Evolutionary conservation across 208 protist species (phyloP).

Genomic region (Balamuthia mandrillaris): DNA sequence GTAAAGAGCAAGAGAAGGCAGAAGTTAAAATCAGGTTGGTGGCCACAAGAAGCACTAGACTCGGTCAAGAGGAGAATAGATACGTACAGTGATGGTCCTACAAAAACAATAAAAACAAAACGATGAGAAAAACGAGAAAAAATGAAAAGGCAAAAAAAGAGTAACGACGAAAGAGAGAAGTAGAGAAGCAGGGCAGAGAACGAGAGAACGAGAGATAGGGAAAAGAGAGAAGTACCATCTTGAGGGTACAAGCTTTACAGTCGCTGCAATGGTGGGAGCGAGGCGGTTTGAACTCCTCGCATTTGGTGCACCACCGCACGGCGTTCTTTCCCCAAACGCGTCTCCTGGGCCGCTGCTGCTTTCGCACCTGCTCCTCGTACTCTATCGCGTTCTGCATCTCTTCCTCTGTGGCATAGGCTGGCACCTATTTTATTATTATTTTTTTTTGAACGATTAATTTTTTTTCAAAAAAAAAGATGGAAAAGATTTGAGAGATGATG

Average conservation of each 20-base stretch:
- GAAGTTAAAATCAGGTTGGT: too few relatives aligned
- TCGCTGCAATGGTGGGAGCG: slow-evolving; percentile 14
- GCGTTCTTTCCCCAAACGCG: not conserved
- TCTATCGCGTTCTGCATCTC: not conserved
- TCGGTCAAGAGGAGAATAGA: not conserved
- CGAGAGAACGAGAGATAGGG: not conserved
- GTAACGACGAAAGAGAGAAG: not conserved
- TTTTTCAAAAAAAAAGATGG: not conserved
- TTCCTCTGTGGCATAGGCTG: not conserved
- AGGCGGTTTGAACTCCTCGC: slow-evolving; percentile 29
- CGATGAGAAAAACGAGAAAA: not conserved
- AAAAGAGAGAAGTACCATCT: not conserved
- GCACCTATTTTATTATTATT: too few relatives aligned
- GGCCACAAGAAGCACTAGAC: too few relatives aligned
- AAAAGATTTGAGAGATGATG: not conserved
- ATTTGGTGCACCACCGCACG: slow-evolving; percentile 3
- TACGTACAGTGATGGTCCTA: slow-evolving; percentile 37
- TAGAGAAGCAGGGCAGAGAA: not conserved
- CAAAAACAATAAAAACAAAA: not conserved
- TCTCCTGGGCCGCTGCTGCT: not conserved
- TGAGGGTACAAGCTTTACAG: not conserved
- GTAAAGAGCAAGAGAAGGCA: not conserved
- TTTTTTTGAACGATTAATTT: not conserved
- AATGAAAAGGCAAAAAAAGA: not conserved
- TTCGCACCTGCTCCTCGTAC: not conserved